Evolutionary conservation across 1,284 basidiomycete genomes (phyloP).

Genomic region (Cryptococcus amylolentus): DNA sequence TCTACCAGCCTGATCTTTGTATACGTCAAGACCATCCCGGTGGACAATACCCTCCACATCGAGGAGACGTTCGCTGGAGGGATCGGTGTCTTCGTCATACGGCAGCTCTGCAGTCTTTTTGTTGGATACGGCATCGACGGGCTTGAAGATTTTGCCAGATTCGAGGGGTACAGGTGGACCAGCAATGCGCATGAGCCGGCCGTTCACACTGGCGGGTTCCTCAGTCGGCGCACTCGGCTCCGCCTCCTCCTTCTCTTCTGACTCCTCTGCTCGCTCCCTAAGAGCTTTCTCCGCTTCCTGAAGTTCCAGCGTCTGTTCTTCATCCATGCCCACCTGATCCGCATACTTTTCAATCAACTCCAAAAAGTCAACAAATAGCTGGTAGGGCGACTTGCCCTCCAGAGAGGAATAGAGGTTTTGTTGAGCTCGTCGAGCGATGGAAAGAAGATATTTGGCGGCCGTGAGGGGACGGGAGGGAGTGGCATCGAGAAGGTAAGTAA

Average conservation of each 20-base stretch:
- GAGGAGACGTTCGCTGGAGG: constrained; percentile 65
- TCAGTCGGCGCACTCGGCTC: constrained; percentile 33
- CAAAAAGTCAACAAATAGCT: constrained; percentile 87
- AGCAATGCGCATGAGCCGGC: constrained; percentile 68
- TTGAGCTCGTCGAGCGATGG: constrained; percentile 75
- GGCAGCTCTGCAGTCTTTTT: constrained; percentile 53
- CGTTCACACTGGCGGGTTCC: constrained; percentile 57
- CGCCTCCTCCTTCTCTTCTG: constrained; percentile 9
- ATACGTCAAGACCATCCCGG: constrained; percentile 78
- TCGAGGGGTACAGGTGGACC: constrained; percentile 63
- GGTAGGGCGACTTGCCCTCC: constrained; percentile 93
- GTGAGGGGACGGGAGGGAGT: constrained; percentile 78
- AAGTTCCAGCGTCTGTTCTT: constrained; percentile 63
- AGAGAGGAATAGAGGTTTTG: constrained; percentile 80
- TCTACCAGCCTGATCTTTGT: constrained; percentile 93
- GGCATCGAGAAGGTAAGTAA: constrained; percentile 67
- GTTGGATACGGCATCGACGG: constrained; percentile 15
- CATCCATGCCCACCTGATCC: constrained; percentile 86
- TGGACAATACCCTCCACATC: constrained; percentile 83
- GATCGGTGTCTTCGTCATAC: constrained; percentile 79
- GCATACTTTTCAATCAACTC: constrained; percentile 87
- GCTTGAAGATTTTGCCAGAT: constrained; percentile 24
- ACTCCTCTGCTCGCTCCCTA: constrained; percentile 42
- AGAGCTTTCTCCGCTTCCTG: constrained; percentile 47
- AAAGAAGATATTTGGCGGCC: constrained; percentile 85